Percentiles rank a stretch among this genome's conserved stretches.
These are phyloP conservation scores for Corinectria fuckeliana DNA, from an alignment of 2,329 filamentous ascomycete species.

Conservation along the genomic window DNA sequence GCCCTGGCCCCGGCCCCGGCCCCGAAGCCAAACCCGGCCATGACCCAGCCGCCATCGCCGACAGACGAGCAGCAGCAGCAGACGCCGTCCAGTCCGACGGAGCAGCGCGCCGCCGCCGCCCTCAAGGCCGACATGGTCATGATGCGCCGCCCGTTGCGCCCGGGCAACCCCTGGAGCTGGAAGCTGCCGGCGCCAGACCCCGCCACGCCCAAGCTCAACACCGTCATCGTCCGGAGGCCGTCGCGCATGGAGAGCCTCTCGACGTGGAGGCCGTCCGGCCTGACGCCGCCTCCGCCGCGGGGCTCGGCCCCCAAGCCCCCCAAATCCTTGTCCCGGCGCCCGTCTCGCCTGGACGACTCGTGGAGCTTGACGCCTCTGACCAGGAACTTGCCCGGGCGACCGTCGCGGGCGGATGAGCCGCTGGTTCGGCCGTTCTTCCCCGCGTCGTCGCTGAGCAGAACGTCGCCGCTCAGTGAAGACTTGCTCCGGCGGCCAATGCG, in stretches of 20 bases:
- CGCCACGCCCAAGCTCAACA: slow-evolving; percentile 13
- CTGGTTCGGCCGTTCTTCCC: background rate
- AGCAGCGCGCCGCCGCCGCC: background rate
- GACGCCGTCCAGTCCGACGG: background rate
- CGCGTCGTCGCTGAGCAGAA: background rate
- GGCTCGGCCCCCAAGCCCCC: background rate
- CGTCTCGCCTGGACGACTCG: background rate
- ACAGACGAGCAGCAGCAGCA: background rate
- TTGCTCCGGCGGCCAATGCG: slow-evolving; percentile 25
- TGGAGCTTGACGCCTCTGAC: background rate
- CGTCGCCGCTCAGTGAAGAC: slow-evolving; percentile 4
- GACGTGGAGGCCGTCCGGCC: background rate
- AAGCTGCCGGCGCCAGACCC: slow-evolving; percentile 14
- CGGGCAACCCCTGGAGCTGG: slow-evolving; percentile 18
- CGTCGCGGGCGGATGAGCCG: background rate
- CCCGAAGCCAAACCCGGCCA: background rate
- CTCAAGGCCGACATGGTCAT: slow-evolving; percentile 11
- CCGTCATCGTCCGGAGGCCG: slow-evolving; percentile 14
- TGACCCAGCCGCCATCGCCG: background rate
- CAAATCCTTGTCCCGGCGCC: background rate
- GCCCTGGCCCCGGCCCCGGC: slow-evolving; percentile 6
- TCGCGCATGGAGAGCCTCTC: slow-evolving; percentile 6
- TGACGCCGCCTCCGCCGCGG: background rate
- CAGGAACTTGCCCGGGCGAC: background rate
- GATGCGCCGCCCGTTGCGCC: slow-evolving; percentile 11